Conservation (phyloP, 257 asterid species). For the Hygrophila difformis region DNA sequence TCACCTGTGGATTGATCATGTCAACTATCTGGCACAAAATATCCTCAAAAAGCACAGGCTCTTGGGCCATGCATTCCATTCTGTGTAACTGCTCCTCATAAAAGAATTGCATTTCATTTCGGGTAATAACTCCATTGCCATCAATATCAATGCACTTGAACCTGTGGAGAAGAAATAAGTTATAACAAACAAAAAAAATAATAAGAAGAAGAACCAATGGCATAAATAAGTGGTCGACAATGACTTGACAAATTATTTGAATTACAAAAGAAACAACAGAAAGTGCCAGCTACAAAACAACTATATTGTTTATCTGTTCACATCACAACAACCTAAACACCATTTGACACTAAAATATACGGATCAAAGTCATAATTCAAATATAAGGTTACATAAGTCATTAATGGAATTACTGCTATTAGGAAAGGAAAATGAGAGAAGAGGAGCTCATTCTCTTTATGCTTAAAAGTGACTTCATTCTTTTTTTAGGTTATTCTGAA, state of each 20-base stretch:
- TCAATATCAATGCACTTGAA: constrained; percentile 99
- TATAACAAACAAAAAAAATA: constrained; percentile 11
- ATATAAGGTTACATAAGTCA: no score
- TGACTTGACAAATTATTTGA: constrained; percentile 3
- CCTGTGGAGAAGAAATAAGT: constrained; percentile 35
- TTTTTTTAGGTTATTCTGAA: no score
- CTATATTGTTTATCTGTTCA: no score
- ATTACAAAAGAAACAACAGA: neutral
- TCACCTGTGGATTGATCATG: constrained; percentile 93
- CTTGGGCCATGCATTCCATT: constrained; percentile 99
- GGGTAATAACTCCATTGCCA: constrained; percentile 87
- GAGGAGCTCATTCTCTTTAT: no score
- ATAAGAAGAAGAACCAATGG: constrained; percentile 6
- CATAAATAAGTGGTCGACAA: neutral
- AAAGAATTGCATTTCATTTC: constrained; percentile 95
- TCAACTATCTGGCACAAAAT: constrained; percentile 96
- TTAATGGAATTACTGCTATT: no score
- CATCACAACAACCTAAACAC: constrained; percentile 3
- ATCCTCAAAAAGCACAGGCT: constrained; percentile 99
- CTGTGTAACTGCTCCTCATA: constrained; percentile 99
- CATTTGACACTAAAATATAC: constrained; percentile 1
- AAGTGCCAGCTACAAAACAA: constrained; percentile 7
- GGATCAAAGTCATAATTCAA: no score
- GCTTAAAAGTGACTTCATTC: neutral
- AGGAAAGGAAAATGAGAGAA: no score